Conservation (phyloP, 1,284 basidiomycete species). For the Ganoderma boninense region DNA sequence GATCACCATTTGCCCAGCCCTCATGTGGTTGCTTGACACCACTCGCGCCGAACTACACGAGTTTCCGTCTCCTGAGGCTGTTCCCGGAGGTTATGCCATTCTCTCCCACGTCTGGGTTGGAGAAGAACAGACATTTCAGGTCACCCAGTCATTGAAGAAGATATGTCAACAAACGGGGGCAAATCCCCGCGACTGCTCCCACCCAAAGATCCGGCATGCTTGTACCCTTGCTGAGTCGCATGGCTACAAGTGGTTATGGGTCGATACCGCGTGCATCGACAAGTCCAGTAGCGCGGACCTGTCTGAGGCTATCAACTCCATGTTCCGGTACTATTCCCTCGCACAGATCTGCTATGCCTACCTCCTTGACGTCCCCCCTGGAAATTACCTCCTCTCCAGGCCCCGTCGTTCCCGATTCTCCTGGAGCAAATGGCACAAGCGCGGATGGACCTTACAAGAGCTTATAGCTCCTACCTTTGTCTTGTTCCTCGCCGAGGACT, state of each 20-base stretch:
- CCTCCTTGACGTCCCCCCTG: conserved; percentile 8
- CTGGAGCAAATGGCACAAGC: conserved; percentile 6
- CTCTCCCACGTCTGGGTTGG: conserved; percentile 11
- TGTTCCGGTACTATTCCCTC: conserved; percentile 10
- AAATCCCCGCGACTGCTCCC: conserved; percentile 2
- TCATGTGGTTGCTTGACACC: conserved; percentile 14
- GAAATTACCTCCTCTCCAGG: too few species aligned
- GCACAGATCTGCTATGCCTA: conserved; percentile 13
- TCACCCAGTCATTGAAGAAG: background rate
- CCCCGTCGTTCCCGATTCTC: too few species aligned
- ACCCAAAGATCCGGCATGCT: background rate
- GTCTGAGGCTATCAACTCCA: conserved; percentile 18
- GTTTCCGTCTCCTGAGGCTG: background rate
- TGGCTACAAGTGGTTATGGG: conserved; percentile 6
- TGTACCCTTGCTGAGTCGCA: background rate
- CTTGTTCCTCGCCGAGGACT: background rate
- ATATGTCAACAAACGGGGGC: background rate
- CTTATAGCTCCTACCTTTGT: conserved; percentile 36
- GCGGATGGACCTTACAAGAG: conserved; percentile 9
- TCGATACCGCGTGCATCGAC: conserved; percentile 15
- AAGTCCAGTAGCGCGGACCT: conserved; percentile 8
- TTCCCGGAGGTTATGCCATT: conserved; percentile 8
- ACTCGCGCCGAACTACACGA: conserved; percentile 2
- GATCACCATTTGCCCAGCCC: background rate
- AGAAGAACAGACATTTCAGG: conserved; percentile 12